Base-by-base conservation (phyloP, 2,329 filamentous ascomycete genomes). In the Neonectria faginata region DNA sequence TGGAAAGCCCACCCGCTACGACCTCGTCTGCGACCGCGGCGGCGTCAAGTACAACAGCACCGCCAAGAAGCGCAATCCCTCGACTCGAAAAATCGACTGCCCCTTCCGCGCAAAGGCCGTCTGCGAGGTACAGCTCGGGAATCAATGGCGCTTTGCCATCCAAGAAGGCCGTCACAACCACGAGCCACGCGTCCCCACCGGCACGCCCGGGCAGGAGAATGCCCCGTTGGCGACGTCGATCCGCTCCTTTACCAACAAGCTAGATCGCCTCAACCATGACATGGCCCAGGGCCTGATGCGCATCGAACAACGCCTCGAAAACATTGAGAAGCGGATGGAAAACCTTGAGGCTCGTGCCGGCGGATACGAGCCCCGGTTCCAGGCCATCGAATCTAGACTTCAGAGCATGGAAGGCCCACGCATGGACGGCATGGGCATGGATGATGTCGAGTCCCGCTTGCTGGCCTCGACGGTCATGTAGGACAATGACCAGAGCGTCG, bases 1-100 rank as follows among this genome's bases (percentile, higher is more conserved):
- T 58, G 84, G 85, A 64, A 88, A 88, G 70, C 86, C 87, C 1
- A 89, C 87, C 20, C 84, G 87, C 16, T 89, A 88, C 76, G 87
- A 89, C 67, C 80, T 89, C 11, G 87, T 89, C 36, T 89, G 87
- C 77, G 87, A 89, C 68, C 86, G 87, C 44, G 87, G 87, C 58
- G 87, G 87, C 65, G 87, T 89, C 74, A 89, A 89, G 77, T 89
- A 89, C 78, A 88, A 81, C 79, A 89, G 86, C 77, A 89, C 87
- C 1, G 87, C 87, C 8, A 89, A 89, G 81, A 89, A 89, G 79
- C 84, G 87, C 61, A 89, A 88, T 70, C 87, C 87, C 1, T 88
- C 85, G 58, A 89, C 87, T 47, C 86, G 87, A 74, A 89, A 89
- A 77, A 86, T 89, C 60, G 87, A 89, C 74, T 89, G 87, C 61